Evolutionary conservation across 1,139 yeast species (phyloP).

Genomic region (Nakaseomyces uthaithaninus): DNA sequence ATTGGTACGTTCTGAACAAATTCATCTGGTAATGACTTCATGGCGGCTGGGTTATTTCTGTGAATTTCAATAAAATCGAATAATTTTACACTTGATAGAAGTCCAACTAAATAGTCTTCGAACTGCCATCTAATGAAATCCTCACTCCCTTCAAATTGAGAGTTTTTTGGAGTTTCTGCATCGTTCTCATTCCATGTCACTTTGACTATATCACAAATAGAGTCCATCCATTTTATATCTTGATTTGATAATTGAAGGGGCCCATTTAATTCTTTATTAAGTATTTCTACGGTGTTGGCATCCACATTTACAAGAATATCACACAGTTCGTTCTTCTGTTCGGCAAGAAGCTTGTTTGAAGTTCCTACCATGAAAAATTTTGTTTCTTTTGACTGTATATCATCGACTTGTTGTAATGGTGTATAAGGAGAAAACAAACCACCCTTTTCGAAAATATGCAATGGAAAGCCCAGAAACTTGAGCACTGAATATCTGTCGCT

Average conservation of each 20-base stretch:
- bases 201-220: slow-evolving; percentile 21
- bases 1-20: slow-evolving; percentile 36
- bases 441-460: slow-evolving; percentile 77
- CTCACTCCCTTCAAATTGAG: slow-evolving; percentile 66
- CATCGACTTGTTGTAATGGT: slow-evolving; percentile 83
- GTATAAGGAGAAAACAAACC: slow-evolving; percentile 88
- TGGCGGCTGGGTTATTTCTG: slow-evolving; percentile 32
- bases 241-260: slow-evolving; percentile 47
- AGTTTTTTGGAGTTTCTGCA: slow-evolving; percentile 39
- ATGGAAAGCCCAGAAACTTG: slow-evolving; percentile 77
- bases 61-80: slow-evolving; percentile 45
- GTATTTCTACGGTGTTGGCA: slow-evolving; percentile 40
- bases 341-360: slow-evolving; percentile 71
- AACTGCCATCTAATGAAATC: slow-evolving; percentile 82
- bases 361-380: slow-evolving; percentile 75
- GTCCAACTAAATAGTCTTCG: slow-evolving; percentile 78
- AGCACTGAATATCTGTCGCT: slow-evolving; percentile 72
- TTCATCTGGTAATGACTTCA: slow-evolving; percentile 23
- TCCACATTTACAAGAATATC: slow-evolving; percentile 53
- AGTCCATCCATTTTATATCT: slow-evolving; percentile 66
- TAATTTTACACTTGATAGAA: slow-evolving; percentile 66
- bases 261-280: slow-evolving; percentile 35
- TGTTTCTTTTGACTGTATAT: slow-evolving; percentile 50
- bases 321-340: slow-evolving; percentile 50
- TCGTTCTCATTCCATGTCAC: slow-evolving; percentile 39